phyloP scores from a whole-genome alignment of 2,329 filamentous ascomycete species.

The Aspergillus fumigatus region DNA sequence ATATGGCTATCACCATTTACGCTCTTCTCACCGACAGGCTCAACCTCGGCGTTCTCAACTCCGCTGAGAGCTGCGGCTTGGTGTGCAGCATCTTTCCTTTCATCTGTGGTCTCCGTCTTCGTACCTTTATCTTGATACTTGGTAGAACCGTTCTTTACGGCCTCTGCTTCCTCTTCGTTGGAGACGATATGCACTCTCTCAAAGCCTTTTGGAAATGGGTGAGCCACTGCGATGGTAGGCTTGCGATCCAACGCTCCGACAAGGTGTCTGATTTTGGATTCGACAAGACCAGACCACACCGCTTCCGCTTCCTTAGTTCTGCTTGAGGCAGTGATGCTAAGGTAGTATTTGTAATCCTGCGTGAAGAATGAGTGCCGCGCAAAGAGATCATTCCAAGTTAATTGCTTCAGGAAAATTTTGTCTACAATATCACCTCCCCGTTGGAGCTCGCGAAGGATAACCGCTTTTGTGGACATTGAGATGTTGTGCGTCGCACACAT shows the following conservation, averaged over 20 bases:
- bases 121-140: constrained; percentile 54
- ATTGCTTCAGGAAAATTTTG: constrained; percentile 71
- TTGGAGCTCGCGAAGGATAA: constrained; percentile 78
- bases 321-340: constrained; percentile 79
- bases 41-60: constrained; percentile 36
- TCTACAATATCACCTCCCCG: constrained; percentile 73
- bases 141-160: constrained; percentile 58
- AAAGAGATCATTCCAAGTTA: constrained; percentile 83
- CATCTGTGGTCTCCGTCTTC: constrained; percentile 50
- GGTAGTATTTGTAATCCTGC: constrained; percentile 88
- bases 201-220: constrained; percentile 90
- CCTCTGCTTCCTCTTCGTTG: constrained; percentile 57
- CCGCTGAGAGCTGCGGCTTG: constrained; percentile 46
- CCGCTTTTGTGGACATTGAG: constrained; percentile 74
- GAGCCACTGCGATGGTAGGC: constrained; percentile 72
- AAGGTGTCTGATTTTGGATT: constrained; percentile 85
- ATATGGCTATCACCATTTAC: constrained; percentile 43
- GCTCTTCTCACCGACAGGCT: constrained; percentile 28
- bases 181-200: constrained; percentile 72
- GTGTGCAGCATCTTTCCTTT: constrained; percentile 47
- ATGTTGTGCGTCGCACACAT: constrained; percentile 98
- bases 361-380: constrained; percentile 91
- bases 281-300: constrained; percentile 84
- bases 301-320: constrained; percentile 79
- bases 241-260: constrained; percentile 80